Evolutionary conservation across 768 basidiomycete species (phyloP), one percentile per base, ranked within the genome.

Genomic region (Russula ochroleuca): DNA sequence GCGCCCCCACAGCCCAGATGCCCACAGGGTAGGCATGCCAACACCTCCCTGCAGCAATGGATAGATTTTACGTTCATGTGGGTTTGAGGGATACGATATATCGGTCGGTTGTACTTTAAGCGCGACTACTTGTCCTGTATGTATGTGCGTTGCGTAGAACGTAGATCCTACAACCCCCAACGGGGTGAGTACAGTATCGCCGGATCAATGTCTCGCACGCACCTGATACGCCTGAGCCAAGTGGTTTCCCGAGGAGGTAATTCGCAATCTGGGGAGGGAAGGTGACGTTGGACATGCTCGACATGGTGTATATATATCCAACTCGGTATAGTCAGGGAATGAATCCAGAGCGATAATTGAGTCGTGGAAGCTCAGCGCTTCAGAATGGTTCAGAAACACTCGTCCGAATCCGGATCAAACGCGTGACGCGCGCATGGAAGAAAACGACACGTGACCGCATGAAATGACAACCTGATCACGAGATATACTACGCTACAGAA

Each of bases 191-290:
- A 41, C 14, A 48, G 28, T 49, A 54, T 33, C 13, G n/a, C 11
- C 5, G 47, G 38, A 0, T 19, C 45, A 23, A 37, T 14, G 4
- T 11, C 28, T 38, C 3, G 58, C 19, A 70, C 78, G 62, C 62
- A 85, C 88, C 88, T 64, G 88, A 89, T 70, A 86, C 90, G 3
- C 88, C 88, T 50, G 87, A 84, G 25, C 88, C 88, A 33, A 91
- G 76, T 19, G 76, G 78, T 41, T 83, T 78, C 23, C 79, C 77
- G 38, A 91, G 70, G 73, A 77, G 81, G 75, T 80, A 90, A 70
- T 88, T 89, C 17, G 79, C 85, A 14, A 90, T 74, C 41, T 69
- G 66, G 19, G 70, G 70, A 51, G 79, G 79, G 49, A 73, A 67
- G 38, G 47, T 23, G 17, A 7, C 23, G 31, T 40, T 57, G 5